Evolutionary conservation across 2,329 filamentous ascomycete species (phyloP).

Genomic region (Zymoseptoria ardabiliae): DNA sequence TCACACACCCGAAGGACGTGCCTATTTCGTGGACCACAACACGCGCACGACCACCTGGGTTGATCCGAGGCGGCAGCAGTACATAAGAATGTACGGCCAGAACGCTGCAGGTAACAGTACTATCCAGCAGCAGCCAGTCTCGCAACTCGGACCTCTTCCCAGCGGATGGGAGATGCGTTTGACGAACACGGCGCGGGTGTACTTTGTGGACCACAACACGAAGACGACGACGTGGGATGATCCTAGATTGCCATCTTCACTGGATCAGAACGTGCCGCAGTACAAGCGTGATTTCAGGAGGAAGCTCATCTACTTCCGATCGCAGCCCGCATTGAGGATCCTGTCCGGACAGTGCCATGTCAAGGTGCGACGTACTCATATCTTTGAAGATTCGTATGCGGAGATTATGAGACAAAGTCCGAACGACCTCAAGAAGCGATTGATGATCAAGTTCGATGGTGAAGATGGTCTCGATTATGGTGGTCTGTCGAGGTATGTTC

Average conservation of each 20-base stretch:
- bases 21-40: constrained; percentile 98
- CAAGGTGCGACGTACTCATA: constrained; percentile 91
- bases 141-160: constrained; percentile 86
- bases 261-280: constrained; percentile 97
- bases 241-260: constrained; percentile 83
- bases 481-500: constrained; percentile 68
- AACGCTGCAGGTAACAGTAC: constrained; percentile 68
- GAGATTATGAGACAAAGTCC: constrained; percentile 97
- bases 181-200: constrained; percentile 94
- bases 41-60: constrained; percentile 98
- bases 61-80: constrained; percentile 91
- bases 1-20: constrained; percentile 85
- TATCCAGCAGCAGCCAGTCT: constrained; percentile 96
- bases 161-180: constrained; percentile 99
- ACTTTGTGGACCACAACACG: constrained; percentile 99
- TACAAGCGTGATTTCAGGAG: constrained; percentile 98
- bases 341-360: constrained; percentile 95
- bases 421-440: constrained; percentile 89
- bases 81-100: constrained; percentile 96
- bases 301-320: constrained; percentile 98
- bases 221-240: constrained; percentile 99
- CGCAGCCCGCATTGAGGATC: constrained; percentile 91
- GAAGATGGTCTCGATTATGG: constrained; percentile 98
- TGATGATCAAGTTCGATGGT: constrained; percentile 99
- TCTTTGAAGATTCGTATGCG: constrained; percentile 97